These are phyloP conservation scores for Breviolum minutum DNA, from an alignment of 73 alveolate species.

Conservation along the genomic window DNA sequence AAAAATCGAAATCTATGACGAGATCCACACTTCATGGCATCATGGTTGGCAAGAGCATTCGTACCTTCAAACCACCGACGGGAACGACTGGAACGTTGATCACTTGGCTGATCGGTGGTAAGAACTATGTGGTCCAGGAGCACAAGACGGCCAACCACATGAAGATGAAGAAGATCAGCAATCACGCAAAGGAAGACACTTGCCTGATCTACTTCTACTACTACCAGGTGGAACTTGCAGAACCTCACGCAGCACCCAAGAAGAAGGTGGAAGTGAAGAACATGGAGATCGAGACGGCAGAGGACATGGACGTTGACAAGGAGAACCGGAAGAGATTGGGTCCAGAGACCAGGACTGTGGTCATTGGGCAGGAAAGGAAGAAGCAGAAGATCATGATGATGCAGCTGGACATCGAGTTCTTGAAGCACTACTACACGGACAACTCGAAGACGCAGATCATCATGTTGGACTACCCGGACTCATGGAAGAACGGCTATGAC, in stretches of 20 bases:
- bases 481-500: background rate
- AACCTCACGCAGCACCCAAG: background rate
- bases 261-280: background rate
- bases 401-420: background rate
- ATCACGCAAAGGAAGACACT: background rate
- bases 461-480: background rate
- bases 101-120: background rate
- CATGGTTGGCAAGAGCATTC: background rate
- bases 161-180: background rate
- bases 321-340: background rate
- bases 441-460: background rate
- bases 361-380: background rate
- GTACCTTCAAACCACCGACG: background rate
- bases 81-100: background rate
- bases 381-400: background rate
- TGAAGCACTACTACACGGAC: background rate
- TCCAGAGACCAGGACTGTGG: background rate
- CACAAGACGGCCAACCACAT: background rate
- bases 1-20: background rate
- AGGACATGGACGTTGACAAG: no score
- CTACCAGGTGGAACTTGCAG: background rate
- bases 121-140: background rate
- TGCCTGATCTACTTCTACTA: slow-evolving; percentile 31
- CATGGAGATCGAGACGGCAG: background rate
- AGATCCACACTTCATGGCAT: background rate